A percentile compares a stretch with the other conserved stretches of the same genome.
Conservation (phyloP, 306 rosid species). For the Corylus americana region DNA sequence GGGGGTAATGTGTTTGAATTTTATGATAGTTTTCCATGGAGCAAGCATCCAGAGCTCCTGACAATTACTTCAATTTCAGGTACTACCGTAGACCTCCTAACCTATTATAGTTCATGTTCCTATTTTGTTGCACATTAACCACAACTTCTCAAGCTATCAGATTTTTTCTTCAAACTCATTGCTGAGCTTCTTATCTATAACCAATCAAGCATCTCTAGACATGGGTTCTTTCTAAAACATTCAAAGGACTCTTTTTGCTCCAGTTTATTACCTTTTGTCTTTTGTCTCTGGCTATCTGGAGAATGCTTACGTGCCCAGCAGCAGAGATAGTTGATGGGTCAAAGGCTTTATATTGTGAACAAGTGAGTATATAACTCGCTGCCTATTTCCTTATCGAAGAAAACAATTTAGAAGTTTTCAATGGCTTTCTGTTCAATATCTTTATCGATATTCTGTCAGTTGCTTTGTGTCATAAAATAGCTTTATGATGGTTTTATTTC, state of each 20-base stretch:
- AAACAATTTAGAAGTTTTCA: no score
- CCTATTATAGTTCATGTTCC: not conserved
- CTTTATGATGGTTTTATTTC: constrained; percentile 29
- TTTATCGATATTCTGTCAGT: not conserved
- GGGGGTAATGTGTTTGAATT: not conserved
- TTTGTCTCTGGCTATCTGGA: constrained; percentile 8
- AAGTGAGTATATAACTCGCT: constrained; percentile 45
- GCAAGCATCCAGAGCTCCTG: constrained; percentile 94
- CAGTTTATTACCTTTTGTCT: not conserved
- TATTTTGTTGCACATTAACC: not conserved
- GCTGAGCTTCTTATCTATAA: not conserved
- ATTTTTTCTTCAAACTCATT: not conserved
- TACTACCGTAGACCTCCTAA: not conserved
- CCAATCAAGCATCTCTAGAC: not conserved
- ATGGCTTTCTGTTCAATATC: not conserved
- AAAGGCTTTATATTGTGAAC: constrained; percentile 82
- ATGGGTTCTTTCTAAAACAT: not conserved
- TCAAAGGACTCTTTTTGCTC: not conserved
- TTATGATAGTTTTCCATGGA: constrained; percentile 66
- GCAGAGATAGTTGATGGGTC: constrained; percentile 96
- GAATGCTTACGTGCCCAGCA: constrained; percentile 79
- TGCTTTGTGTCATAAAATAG: not conserved
- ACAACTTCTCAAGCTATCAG: not conserved
- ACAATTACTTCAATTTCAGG: constrained; percentile 92
- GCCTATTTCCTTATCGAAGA: not conserved